phyloP scores from a whole-genome alignment of 192 early-diverging fungal species.

The Phycomyces nitens region DNA sequence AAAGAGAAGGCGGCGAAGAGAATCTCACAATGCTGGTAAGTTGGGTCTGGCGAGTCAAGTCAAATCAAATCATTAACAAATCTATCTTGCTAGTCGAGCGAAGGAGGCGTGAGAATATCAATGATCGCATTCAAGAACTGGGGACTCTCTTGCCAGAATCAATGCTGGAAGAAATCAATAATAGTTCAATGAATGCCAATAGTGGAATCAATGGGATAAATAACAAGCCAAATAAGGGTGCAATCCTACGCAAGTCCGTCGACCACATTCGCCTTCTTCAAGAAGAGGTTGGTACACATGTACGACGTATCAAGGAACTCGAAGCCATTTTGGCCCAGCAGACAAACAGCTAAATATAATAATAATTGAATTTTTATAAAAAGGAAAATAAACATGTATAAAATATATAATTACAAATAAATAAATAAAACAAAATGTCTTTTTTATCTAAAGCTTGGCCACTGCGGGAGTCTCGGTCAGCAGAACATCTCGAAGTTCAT shows the following conservation, averaged over 20 bases:
- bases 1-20: constrained; percentile 86
- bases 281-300: constrained; percentile 13
- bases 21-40: constrained; percentile 90
- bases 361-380: constrained; percentile 1
- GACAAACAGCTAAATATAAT: not conserved
- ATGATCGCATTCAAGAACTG: constrained; percentile 94
- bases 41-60: too few relatives aligned
- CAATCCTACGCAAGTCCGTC: constrained; percentile 89
- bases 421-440: not conserved
- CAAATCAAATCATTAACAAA: not conserved
- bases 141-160: constrained; percentile 76
- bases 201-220: constrained; percentile 30
- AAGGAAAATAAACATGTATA: not conserved
- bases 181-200: not conserved
- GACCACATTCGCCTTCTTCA: constrained; percentile 68
- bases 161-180: constrained; percentile 47
- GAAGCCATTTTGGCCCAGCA: constrained; percentile 15
- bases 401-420: not conserved
- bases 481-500: constrained; percentile 80
- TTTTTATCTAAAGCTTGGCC: constrained; percentile 60
- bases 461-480: constrained; percentile 53
- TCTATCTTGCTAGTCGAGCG: constrained; percentile 68
- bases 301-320: constrained; percentile 28
- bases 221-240: constrained; percentile 93
- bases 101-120: constrained; percentile 94